A percentile compares a stretch with the other conserved stretches of the same genome.
Evolutionary conservation across 352 stramenopile genomes (phyloP).

Genomic region (Blastocystis sp.): DNA sequence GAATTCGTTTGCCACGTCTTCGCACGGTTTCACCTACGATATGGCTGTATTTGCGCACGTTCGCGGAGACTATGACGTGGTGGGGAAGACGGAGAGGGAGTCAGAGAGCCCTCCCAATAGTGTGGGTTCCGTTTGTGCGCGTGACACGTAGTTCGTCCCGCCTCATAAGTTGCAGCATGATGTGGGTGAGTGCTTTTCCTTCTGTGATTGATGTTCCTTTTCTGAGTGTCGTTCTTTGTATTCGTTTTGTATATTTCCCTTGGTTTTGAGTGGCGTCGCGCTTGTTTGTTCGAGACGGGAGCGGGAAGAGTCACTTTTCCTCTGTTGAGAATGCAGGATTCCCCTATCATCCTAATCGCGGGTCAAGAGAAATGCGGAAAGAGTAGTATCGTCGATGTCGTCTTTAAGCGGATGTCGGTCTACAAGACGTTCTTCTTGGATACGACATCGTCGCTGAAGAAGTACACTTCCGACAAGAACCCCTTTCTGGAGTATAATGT

Average conservation of each 20-base stretch:
- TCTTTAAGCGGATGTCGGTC: slow-evolving; percentile 71
- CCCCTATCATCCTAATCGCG: slow-evolving; percentile 70
- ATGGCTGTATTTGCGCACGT: neutral
- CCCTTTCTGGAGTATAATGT: slow-evolving; percentile 71
- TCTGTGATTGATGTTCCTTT: neutral
- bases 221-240: neutral
- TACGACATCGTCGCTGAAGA: slow-evolving; percentile 60
- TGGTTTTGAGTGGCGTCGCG: neutral
- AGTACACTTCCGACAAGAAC: slow-evolving; percentile 58
- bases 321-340: neutral
- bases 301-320: neutral
- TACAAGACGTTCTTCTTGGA: slow-evolving; percentile 73
- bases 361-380: slow-evolving; percentile 73
- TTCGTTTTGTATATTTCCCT: slow-evolving; percentile 5
- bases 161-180: slow-evolving; percentile 37
- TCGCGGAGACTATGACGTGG: neutral
- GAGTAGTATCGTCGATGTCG: slow-evolving; percentile 73
- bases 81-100: slow-evolving; percentile 12
- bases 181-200: slow-evolving; percentile 21
- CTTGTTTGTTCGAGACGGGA: neutral
- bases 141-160: slow-evolving; percentile 33
- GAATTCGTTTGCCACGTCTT: neutral
- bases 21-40: neutral
- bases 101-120: neutral
- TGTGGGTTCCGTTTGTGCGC: neutral